A percentile compares a stretch with the other conserved stretches of the same genome.
Conservation (phyloP, 1,139 yeast species). For the Debaryomyces fabryi region DNA sequence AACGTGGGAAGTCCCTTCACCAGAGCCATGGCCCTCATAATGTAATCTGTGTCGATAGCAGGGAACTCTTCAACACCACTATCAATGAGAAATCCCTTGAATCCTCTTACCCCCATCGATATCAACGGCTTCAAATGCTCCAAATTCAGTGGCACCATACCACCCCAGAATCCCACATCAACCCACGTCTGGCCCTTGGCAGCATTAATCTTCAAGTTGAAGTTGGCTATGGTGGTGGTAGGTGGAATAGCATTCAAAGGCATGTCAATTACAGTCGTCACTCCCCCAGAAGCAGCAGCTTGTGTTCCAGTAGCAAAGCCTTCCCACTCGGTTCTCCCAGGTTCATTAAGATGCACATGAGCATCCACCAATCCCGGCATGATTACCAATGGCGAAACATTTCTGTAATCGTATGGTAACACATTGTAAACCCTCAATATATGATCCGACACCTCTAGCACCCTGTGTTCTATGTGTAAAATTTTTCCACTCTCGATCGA, state of each 20-base stretch:
- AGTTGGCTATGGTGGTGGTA: constrained; percentile 79
- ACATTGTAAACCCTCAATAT: constrained; percentile 46
- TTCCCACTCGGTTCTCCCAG: constrained; percentile 95
- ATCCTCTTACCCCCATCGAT: constrained; percentile 85
- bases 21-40: constrained; percentile 62
- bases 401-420: constrained; percentile 41
- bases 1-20: constrained; percentile 67
- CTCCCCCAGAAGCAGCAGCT: constrained; percentile 94
- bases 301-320: constrained; percentile 92
- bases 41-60: constrained; percentile 64
- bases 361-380: constrained; percentile 93
- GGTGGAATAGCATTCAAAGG: constrained; percentile 96
- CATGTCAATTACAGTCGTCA: constrained; percentile 94
- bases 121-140: constrained; percentile 72
- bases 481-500: constrained; percentile 68
- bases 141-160: constrained; percentile 77
- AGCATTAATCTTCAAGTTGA: constrained; percentile 73
- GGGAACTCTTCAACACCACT: constrained; percentile 96
- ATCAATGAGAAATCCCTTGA: constrained; percentile 87
- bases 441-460: constrained; percentile 41
- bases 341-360: constrained; percentile 92
- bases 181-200: constrained; percentile 86
- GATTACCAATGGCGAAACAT: constrained; percentile 66
- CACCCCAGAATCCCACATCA: constrained; percentile 97
- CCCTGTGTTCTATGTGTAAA: constrained; percentile 44